These are phyloP conservation scores for Xylaria curta DNA, from an alignment of 495 filamentous ascomycete species.

Conservation along the genomic window DNA sequence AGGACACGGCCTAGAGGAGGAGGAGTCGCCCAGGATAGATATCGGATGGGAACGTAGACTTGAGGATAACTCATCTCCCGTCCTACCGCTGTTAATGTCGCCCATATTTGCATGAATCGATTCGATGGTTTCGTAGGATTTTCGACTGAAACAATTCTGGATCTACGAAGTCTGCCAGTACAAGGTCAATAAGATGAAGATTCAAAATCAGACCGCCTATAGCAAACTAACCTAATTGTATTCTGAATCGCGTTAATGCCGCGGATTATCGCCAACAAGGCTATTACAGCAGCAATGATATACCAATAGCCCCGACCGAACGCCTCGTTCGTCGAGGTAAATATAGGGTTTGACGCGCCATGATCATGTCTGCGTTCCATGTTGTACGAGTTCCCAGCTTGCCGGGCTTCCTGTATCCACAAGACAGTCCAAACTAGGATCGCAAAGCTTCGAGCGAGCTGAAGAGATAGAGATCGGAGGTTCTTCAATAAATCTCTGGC, in stretches of 20 bases:
- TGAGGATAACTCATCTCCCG: conserved; percentile 74
- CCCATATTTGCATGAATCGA: conserved; percentile 59
- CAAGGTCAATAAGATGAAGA: conserved; percentile 20
- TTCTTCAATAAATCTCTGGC: not conserved
- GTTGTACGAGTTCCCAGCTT: conserved; percentile 22
- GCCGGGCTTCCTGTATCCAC: not conserved
- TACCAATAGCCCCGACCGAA: conserved; percentile 60
- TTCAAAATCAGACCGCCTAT: not conserved
- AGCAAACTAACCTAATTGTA: conserved; percentile 39
- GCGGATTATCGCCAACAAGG: conserved; percentile 43
- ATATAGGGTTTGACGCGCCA: conserved; percentile 38
- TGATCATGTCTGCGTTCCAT: conserved; percentile 39
- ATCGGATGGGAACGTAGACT: conserved; percentile 57
- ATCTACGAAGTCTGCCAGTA: conserved; percentile 46
- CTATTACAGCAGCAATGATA: conserved; percentile 51
- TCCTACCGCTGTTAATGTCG: conserved; percentile 69
- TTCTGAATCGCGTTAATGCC: conserved; percentile 47
- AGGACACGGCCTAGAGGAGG: conserved; percentile 64
- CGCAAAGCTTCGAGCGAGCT: not conserved
- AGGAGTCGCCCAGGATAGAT: conserved; percentile 56
- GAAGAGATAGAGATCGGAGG: not conserved
- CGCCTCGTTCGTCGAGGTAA: conserved; percentile 45
- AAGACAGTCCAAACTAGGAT: not conserved
- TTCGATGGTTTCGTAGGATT: conserved; percentile 72
- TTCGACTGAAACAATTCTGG: conserved; percentile 43